These are phyloP conservation scores for Macadamia integrifolia DNA, from an alignment of 164 flowering plant species.

Conservation along the genomic window DNA sequence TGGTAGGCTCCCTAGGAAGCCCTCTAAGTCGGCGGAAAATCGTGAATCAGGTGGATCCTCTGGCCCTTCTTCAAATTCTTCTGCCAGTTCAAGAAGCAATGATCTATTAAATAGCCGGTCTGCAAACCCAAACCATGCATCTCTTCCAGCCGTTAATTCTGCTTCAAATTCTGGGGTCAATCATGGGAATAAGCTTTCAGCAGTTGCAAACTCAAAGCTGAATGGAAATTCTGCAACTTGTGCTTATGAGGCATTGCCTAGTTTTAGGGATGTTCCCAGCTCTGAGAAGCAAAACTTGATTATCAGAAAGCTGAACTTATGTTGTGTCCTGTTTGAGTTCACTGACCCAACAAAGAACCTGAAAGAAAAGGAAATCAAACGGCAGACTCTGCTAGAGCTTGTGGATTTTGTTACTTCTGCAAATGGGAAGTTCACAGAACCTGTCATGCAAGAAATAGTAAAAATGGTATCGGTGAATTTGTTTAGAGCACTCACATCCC, in stretches of 20 bases:
- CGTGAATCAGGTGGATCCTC: conserved; percentile 21
- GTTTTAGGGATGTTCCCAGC: conserved; percentile 63
- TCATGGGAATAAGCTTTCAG: conserved; percentile 18
- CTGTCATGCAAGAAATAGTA: conserved; percentile 48
- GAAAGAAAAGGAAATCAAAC: conserved; percentile 74
- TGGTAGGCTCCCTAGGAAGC: conserved; percentile 54
- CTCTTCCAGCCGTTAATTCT: conserved; percentile 17
- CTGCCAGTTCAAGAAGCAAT: conserved; percentile 31
- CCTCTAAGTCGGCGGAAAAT: conserved; percentile 42
- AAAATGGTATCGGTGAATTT: conserved; percentile 68
- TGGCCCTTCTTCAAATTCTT: conserved; percentile 15
- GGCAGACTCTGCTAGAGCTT: conserved; percentile 70
- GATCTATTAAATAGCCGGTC: conserved; percentile 22
- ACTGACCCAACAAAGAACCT: conserved; percentile 67
- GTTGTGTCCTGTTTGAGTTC: conserved; percentile 70
- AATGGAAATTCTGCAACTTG: conserved; percentile 28
- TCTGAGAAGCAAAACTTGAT: conserved; percentile 69
- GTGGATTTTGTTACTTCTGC: conserved; percentile 73
- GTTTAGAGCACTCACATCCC: conserved; percentile 53
- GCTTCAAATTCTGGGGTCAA: conserved; percentile 19
- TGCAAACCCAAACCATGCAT: conserved; percentile 18
- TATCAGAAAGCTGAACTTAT: conserved; percentile 57
- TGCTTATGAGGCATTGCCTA: conserved; percentile 59
- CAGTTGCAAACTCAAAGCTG: conserved; percentile 17
- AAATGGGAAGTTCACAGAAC: conserved; percentile 58